Evolutionary conservation across 345 rosid species (phyloP), one percentile per base, ranked within the genome.

Genomic region (Salix suchowensis): DNA sequence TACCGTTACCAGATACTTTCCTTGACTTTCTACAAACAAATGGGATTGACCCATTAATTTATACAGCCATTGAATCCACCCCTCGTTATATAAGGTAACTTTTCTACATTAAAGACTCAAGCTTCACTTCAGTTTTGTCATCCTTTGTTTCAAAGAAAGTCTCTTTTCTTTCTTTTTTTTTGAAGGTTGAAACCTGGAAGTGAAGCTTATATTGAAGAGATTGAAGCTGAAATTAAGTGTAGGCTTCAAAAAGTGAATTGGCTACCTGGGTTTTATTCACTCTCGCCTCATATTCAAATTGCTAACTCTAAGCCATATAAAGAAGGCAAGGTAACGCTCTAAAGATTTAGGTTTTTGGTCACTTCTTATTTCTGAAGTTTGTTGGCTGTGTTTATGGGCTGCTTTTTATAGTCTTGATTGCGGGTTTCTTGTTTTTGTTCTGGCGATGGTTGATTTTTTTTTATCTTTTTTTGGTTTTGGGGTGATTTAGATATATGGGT

Each of bases 21-120:
- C 86, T 91, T 21, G 75, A 83, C 3, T 94, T 92, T 82, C 92
- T 92, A 4, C 50, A 81, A 76, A 87, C 73, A 36, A 92, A 92
- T 77, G 91, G 86, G 32, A 65, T 94, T 67, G 95, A 94, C 82
- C 92, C 95, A 72, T 88, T 91, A 10, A 88, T 96, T 72, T 96
- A 96, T 54, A 61, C 83, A 21, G 70, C 84, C 21, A 77, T 70
- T 50, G 87, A 88, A 76, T 78, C 91, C n/a, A 74, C 82, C 55
- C 99, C 97, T 78, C 98, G 98, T 32, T 93, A 93, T 67, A 78
- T 93, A 75, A 88, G 98, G 97, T 90, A 77, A 70, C 13, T 28
- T 70, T 19, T 16, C 13, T 28, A 65, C 36, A 46, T 46, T 4
- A 46, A 46, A 13, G 50, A 46, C 50, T 46, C 50, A 46, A 46